phyloP scores from a whole-genome alignment of 331 rosid genomes.

The Stylosanthes scabra region DNA sequence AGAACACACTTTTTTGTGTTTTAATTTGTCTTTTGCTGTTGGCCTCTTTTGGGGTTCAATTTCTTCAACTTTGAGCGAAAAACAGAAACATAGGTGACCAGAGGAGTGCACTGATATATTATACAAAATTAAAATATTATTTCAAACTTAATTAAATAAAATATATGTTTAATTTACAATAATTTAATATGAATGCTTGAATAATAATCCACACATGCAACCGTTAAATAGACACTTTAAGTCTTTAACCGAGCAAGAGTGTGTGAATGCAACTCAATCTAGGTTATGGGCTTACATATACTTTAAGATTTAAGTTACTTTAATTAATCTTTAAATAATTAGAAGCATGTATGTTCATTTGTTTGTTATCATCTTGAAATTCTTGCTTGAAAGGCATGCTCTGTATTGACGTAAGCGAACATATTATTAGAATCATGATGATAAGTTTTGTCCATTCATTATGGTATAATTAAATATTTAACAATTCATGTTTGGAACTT shows the following conservation, averaged over 20 bases:
- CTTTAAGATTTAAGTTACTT: constrained; percentile 24
- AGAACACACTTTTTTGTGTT: too few relatives aligned
- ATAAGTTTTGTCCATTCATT: background rate
- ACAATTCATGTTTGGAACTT: too few relatives aligned
- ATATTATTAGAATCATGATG: background rate
- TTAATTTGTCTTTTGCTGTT: background rate
- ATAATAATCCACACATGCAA: background rate
- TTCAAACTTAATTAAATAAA: background rate
- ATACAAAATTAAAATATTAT: background rate
- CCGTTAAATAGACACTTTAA: constrained; percentile 40
- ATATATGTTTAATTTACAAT: background rate
- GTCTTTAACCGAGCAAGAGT: constrained; percentile 37
- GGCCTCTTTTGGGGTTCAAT: background rate
- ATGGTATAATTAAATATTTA: background rate
- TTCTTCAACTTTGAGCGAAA: background rate
- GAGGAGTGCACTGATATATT: background rate
- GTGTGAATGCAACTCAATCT: constrained; percentile 31
- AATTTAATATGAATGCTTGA: background rate
- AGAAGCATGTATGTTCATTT: constrained; percentile 50
- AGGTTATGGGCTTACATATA: constrained; percentile 54
- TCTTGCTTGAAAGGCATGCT: constrained; percentile 59
- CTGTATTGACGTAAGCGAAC: constrained; percentile 49
- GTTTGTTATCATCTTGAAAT: constrained; percentile 53
- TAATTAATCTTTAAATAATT: background rate
- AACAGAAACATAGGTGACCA: background rate